Percentiles rank a stretch among this genome's conserved stretches.
phyloP scores from a whole-genome alignment of 2,329 filamentous ascomycete species.

The Pestalotiopsis sp. region DNA sequence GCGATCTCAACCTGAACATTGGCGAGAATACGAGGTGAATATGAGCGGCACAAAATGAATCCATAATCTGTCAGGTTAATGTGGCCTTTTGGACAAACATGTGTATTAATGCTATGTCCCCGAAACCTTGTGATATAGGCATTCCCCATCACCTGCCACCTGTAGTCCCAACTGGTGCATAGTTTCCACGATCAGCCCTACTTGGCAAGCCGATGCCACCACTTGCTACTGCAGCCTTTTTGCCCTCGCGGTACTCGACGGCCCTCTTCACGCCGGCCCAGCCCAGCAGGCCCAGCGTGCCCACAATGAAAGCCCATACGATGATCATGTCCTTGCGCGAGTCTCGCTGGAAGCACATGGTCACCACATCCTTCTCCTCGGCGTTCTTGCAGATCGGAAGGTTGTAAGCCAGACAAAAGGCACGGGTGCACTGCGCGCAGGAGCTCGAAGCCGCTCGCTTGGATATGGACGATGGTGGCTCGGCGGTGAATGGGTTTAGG shows the following conservation, averaged over 20 bases:
- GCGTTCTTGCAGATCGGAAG: slow-evolving; percentile 66
- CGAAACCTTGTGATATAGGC: background rate
- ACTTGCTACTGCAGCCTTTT: slow-evolving; percentile 18
- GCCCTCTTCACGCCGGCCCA: slow-evolving; percentile 60
- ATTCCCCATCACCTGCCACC: background rate
- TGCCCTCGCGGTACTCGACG: slow-evolving; percentile 41
- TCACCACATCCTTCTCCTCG: slow-evolving; percentile 63
- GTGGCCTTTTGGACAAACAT: no score
- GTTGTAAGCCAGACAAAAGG: slow-evolving; percentile 62
- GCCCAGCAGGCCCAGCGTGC: slow-evolving; percentile 59
- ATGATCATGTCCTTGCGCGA: slow-evolving; percentile 69
- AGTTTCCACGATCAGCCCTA: slow-evolving; percentile 12
- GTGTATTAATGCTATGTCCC: background rate
- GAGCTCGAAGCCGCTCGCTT: slow-evolving; percentile 44
- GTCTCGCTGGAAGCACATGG: slow-evolving; percentile 68
- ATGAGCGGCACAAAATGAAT: no score
- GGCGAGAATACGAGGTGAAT: no score
- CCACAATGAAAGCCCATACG: slow-evolving; percentile 65
- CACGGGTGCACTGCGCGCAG: slow-evolving; percentile 66
- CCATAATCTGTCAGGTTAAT: no score
- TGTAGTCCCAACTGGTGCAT: slow-evolving; percentile 14
- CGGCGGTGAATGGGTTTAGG: slow-evolving; percentile 21
- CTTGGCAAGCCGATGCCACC: slow-evolving; percentile 15
- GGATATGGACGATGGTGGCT: slow-evolving; percentile 14
- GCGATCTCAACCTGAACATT: no score